phyloP scores from a whole-genome alignment of 2,329 filamentous ascomycete species.

The Fusarium cyanostomum region DNA sequence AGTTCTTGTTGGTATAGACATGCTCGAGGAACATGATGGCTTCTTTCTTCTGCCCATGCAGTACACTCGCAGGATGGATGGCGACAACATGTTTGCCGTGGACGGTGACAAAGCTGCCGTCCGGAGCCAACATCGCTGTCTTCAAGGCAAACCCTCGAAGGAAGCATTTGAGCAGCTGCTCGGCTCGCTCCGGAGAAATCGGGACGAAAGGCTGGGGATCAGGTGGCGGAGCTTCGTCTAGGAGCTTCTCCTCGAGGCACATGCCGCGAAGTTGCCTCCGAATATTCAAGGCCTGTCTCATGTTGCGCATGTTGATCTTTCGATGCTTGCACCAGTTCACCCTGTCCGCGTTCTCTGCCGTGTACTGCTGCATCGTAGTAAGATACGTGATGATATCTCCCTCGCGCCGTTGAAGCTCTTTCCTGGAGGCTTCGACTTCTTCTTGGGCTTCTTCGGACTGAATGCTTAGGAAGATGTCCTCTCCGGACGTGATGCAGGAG shows the following conservation, averaged over 20 bases:
- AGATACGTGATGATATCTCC: slow-evolving; percentile 73
- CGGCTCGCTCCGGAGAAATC: slow-evolving; percentile 62
- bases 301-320: slow-evolving; percentile 67
- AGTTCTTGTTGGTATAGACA: slow-evolving; percentile 73
- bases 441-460: slow-evolving; percentile 66
- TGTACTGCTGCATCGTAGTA: slow-evolving; percentile 70
- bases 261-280: slow-evolving; percentile 68
- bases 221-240: slow-evolving; percentile 55
- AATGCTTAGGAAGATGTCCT: slow-evolving; percentile 69
- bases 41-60: slow-evolving; percentile 70
- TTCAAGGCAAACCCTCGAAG: slow-evolving; percentile 68
- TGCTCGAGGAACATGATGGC: slow-evolving; percentile 76
- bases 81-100: slow-evolving; percentile 68
- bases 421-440: slow-evolving; percentile 62
- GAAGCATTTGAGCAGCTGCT: slow-evolving; percentile 68
- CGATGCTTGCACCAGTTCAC: slow-evolving; percentile 67
- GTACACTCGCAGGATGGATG: slow-evolving; percentile 70
- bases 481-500: slow-evolving; percentile 68
- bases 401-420: slow-evolving; percentile 68
- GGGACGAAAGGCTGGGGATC: slow-evolving; percentile 68
- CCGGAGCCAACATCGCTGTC: slow-evolving; percentile 68
- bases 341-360: slow-evolving; percentile 64
- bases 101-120: slow-evolving; percentile 68
- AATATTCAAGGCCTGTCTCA: slow-evolving; percentile 70
- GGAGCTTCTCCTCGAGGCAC: slow-evolving; percentile 62